These are phyloP conservation scores for Heterobasidion parviporum DNA, from an alignment of 1,284 basidiomycete species.

Conservation along the genomic window DNA sequence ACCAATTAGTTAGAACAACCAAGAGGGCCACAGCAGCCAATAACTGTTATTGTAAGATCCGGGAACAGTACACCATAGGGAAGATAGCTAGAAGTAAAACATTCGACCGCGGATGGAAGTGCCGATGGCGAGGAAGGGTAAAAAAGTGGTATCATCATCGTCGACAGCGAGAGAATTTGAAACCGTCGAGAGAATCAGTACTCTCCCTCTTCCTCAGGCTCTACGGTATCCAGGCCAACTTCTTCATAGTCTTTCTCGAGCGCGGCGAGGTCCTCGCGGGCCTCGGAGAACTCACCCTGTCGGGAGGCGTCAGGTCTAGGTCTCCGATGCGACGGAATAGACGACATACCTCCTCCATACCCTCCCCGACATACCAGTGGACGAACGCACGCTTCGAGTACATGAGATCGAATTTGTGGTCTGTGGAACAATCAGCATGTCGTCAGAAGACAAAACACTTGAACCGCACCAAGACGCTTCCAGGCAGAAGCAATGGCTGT, in stretches of 20 bases:
- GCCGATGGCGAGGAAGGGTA: not conserved
- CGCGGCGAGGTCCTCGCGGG: conserved; percentile 93
- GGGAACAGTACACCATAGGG: too few relatives aligned
- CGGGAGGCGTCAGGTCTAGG: not conserved
- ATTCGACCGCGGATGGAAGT: not conserved
- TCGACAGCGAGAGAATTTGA: not conserved
- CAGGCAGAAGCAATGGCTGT: conserved; percentile 94
- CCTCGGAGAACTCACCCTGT: conserved; percentile 91
- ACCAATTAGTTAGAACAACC: too few relatives aligned
- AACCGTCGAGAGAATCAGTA: conserved; percentile 44
- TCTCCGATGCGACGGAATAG: not conserved
- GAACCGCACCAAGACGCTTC: conserved; percentile 62
- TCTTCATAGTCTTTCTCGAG: conserved; percentile 97
- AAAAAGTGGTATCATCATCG: not conserved
- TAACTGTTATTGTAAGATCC: too few relatives aligned
- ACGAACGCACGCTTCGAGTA: conserved; percentile 91
- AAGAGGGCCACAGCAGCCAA: too few relatives aligned
- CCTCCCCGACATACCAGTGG: conserved; percentile 94
- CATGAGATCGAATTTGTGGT: conserved; percentile 98
- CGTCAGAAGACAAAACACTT: too few relatives aligned
- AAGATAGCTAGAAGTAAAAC: too few relatives aligned
- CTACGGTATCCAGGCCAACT: conserved; percentile 87
- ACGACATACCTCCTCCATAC: conserved; percentile 79
- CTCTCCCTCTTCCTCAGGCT: conserved; percentile 74
- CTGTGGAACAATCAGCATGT: too few relatives aligned